phyloP scores from a whole-genome alignment of 768 basidiomycete genomes.

The Crepidotus variabilis region DNA sequence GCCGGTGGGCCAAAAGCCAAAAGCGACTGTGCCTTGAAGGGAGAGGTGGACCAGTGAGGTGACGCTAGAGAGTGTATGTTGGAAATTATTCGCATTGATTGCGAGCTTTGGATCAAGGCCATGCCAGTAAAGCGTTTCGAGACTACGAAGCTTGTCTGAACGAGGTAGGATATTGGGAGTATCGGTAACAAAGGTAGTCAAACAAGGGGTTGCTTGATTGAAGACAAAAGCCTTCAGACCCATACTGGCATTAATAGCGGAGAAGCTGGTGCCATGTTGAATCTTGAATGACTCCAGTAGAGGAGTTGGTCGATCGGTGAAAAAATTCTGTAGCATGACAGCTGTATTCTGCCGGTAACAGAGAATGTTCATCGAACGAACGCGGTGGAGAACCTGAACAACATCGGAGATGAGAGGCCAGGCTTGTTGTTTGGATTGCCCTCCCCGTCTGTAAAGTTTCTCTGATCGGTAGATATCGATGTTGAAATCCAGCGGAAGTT shows the following conservation, averaged over 20 bases:
- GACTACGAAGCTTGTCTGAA: slow-evolving; percentile 16
- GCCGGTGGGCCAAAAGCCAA: slow-evolving; percentile 16
- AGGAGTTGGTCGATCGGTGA: slow-evolving; percentile 18
- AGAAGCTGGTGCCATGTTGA: slow-evolving; percentile 7
- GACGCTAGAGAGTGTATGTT: slow-evolving; percentile 16
- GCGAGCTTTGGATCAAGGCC: slow-evolving; percentile 5
- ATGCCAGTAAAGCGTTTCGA: slow-evolving; percentile 30
- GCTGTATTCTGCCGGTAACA: slow-evolving; percentile 21
- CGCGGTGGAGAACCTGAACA: slow-evolving; percentile 18
- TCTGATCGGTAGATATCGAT: slow-evolving; percentile 28
- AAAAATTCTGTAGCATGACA: slow-evolving; percentile 16
- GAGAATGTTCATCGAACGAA: slow-evolving; percentile 23
- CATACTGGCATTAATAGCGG: not conserved
- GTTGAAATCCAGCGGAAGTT: slow-evolving; percentile 23
- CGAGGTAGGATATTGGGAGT: slow-evolving; percentile 21
- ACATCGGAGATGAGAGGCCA: slow-evolving; percentile 15
- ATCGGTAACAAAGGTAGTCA: slow-evolving; percentile 24
- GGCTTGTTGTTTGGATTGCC: slow-evolving; percentile 1
- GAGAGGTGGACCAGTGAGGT: slow-evolving; percentile 25
- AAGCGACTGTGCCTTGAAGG: slow-evolving; percentile 19
- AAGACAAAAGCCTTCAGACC: slow-evolving; percentile 10
- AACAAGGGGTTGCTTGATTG: slow-evolving; percentile 16
- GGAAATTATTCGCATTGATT: slow-evolving; percentile 15
- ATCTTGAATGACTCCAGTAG: slow-evolving; percentile 23
- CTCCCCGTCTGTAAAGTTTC: slow-evolving; percentile 7